These are phyloP conservation scores for Emericellopsis terricola DNA, from an alignment of 495 filamentous ascomycete species.

Conservation along the genomic window DNA sequence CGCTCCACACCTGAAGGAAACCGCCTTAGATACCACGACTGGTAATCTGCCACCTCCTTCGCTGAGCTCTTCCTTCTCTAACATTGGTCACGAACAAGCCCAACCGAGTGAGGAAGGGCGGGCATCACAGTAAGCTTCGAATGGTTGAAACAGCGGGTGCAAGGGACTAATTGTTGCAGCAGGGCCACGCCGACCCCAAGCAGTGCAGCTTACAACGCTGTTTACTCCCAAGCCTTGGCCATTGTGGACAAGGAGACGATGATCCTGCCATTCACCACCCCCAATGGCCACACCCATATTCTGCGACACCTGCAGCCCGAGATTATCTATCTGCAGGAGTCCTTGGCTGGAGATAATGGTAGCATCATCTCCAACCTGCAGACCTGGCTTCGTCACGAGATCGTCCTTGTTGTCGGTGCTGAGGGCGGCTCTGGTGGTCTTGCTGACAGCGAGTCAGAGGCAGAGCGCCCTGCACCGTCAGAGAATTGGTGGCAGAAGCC, in stretches of 20 bases:
- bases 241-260: conserved; percentile 69
- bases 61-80: conserved; percentile 72
- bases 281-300: conserved; percentile 61
- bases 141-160: no score
- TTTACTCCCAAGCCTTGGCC: conserved; percentile 55
- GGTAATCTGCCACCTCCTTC: conserved; percentile 37
- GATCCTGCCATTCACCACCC: conserved; percentile 74
- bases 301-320: conserved; percentile 68
- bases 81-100: conserved; percentile 61
- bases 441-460: conserved; percentile 79
- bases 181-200: no score
- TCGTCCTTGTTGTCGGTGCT: conserved; percentile 66
- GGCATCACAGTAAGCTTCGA: conserved; percentile 27
- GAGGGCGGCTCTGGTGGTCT: conserved; percentile 71
- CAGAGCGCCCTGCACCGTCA: conserved; percentile 32
- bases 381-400: conserved; percentile 67
- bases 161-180: no score
- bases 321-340: conserved; percentile 70
- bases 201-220: conserved; percentile 53
- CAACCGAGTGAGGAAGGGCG: conserved; percentile 44
- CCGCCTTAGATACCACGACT: conserved; percentile 24
- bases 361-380: conserved; percentile 51
- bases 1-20: conserved; percentile 57
- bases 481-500: conserved; percentile 72
- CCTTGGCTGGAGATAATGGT: conserved; percentile 52